A percentile compares a stretch with the other conserved stretches of the same genome.
These are phyloP conservation scores for Diplodia seriata DNA, from an alignment of 2,329 filamentous ascomycete species.

Conservation along the genomic window DNA sequence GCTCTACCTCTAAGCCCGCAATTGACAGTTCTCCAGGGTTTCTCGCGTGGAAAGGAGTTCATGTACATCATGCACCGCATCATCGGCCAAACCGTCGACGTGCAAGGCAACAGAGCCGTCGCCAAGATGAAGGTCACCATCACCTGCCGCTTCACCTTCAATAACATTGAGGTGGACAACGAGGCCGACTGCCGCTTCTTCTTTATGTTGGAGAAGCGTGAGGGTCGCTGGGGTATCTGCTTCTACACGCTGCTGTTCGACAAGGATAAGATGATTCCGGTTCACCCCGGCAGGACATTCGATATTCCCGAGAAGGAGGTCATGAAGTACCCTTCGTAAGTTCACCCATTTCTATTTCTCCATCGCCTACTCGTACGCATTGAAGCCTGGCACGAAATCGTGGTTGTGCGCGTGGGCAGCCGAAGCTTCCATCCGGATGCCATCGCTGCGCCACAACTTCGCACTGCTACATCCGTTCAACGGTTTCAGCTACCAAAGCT, in stretches of 20 bases:
- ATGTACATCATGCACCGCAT: conserved; percentile 36
- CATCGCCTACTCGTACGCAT: too few species aligned
- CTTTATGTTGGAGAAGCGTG: conserved; percentile 34
- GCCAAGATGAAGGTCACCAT: conserved; percentile 37
- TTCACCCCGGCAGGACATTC: conserved; percentile 32
- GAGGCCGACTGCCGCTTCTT: conserved; percentile 36
- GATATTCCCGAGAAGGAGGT: conserved; percentile 35
- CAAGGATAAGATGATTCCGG: conserved; percentile 44
- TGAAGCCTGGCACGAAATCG: too few species aligned
- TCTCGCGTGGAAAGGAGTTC: conserved; percentile 23
- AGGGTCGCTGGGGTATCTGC: conserved; percentile 33
- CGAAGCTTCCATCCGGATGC: too few species aligned
- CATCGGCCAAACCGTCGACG: conserved; percentile 34
- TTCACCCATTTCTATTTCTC: background rate
- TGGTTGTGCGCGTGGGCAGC: background rate
- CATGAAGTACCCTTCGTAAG: conserved; percentile 33
- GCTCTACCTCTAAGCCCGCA: too few species aligned
- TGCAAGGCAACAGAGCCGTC: conserved; percentile 33
- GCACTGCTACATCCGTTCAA: too few species aligned
- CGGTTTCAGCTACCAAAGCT: too few species aligned
- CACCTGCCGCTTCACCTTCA: conserved; percentile 35
- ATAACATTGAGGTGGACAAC: conserved; percentile 36
- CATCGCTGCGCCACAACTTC: too few species aligned
- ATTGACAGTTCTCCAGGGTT: background rate
- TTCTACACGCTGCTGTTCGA: conserved; percentile 43